Conservation (phyloP, 2,329 filamentous ascomycete genomes). For the Fusarium bulbicola region DNA sequence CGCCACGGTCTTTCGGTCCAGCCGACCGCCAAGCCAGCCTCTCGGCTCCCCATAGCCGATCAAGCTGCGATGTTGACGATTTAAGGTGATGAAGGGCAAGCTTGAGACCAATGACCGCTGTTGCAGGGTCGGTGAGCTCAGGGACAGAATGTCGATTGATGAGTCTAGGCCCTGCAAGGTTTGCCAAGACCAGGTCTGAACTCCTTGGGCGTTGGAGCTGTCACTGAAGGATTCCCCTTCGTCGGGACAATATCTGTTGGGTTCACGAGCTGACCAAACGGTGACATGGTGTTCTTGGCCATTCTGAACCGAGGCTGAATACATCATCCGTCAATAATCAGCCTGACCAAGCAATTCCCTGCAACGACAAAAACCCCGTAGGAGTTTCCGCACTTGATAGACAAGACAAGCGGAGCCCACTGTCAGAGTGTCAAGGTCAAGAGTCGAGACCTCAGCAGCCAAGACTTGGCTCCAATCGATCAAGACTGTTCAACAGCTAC, state of each 20-base stretch:
- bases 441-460: constrained; percentile 42
- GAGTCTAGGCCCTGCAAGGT: constrained; percentile 20
- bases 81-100: constrained; percentile 30
- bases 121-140: constrained; percentile 31
- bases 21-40: constrained; percentile 45
- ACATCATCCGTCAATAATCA: background rate
- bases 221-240: constrained; percentile 34
- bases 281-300: constrained; percentile 20
- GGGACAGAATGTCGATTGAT: constrained; percentile 10
- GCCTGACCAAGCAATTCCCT: background rate
- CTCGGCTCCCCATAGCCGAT: constrained; percentile 45
- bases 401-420: constrained; percentile 31
- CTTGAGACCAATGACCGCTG: constrained; percentile 29
- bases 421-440: constrained; percentile 19
- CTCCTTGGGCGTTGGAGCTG: constrained; percentile 9
- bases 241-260: constrained; percentile 13
- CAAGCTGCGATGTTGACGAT: constrained; percentile 36
- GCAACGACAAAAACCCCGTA: background rate
- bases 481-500: constrained; percentile 19
- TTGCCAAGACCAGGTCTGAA: constrained; percentile 27
- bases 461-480: constrained; percentile 42
- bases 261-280: constrained; percentile 6
- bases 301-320: background rate
- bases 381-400: constrained; percentile 1
- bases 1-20: constrained; percentile 43